phyloP scores from a whole-genome alignment of 2,329 filamentous ascomycete species.

The Cladophialophora exuberans region DNA sequence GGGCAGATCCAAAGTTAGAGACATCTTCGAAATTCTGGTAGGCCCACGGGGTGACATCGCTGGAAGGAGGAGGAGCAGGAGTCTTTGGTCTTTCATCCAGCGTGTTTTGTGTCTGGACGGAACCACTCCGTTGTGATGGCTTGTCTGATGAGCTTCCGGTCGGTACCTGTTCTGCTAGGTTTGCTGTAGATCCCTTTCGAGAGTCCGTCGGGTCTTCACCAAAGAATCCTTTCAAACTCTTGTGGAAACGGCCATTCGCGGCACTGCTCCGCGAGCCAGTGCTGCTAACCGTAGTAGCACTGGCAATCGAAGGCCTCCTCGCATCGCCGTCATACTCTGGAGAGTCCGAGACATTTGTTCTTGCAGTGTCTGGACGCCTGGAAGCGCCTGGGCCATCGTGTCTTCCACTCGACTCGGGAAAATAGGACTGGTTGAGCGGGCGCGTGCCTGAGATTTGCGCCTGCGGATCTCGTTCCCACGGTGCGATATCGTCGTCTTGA shows the following conservation, averaged over 20 bases:
- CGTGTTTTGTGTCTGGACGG: constrained; percentile 69
- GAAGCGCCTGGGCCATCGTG: constrained; percentile 66
- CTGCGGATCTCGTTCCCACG: constrained; percentile 36
- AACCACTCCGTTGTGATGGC: constrained; percentile 71
- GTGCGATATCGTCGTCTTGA: constrained; percentile 35
- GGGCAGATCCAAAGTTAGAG: constrained; percentile 33
- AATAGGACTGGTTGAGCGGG: constrained; percentile 30
- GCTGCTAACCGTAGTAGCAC: constrained; percentile 84
- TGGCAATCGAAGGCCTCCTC: constrained; percentile 83
- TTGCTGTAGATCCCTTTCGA: constrained; percentile 51
- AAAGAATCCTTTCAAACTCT: constrained; percentile 89
- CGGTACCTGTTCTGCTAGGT: constrained; percentile 58
- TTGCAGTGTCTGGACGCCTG: constrained; percentile 61
- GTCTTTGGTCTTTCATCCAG: constrained; percentile 47
- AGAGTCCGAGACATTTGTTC: constrained; percentile 60
- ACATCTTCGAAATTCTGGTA: constrained; percentile 78
- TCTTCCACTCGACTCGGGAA: constrained; percentile 30
- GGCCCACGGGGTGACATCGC: constrained; percentile 95
- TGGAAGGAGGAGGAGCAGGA: constrained; percentile 73
- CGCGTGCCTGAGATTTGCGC: constrained; percentile 29
- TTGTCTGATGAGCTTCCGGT: constrained; percentile 60
- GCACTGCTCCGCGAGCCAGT: constrained; percentile 76
- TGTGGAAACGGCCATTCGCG: constrained; percentile 69
- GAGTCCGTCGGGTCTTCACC: constrained; percentile 77
- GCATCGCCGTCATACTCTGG: constrained; percentile 69